Evolutionary conservation across 2,329 filamentous ascomycete genomes (phyloP).

Genomic region (Monosporascus cannonballus): DNA sequence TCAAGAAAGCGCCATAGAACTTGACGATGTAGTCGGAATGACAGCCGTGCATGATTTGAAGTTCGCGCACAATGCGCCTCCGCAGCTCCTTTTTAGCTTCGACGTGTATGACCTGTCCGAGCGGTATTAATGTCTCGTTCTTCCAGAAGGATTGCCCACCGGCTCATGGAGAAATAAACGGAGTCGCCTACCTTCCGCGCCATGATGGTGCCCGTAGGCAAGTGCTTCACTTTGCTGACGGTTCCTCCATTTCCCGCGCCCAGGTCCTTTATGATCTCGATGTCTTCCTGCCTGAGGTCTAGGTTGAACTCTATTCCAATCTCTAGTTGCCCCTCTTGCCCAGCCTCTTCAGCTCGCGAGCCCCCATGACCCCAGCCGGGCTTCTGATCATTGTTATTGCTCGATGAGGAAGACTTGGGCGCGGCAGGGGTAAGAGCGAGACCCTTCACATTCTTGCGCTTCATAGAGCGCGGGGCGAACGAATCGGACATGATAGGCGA

Average conservation of each 20-base stretch:
- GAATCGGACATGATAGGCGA: conserved; percentile 50
- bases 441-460: conserved; percentile 98
- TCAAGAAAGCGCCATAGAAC: conserved; percentile 96
- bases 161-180: not conserved
- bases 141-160: not conserved
- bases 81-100: conserved; percentile 96
- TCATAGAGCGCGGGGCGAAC: conserved; percentile 74
- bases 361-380: conserved; percentile 37
- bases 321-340: conserved; percentile 64
- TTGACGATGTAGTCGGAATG: conserved; percentile 96
- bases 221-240: conserved; percentile 95
- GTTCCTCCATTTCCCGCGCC: conserved; percentile 96
- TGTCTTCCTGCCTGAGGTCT: conserved; percentile 83
- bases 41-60: conserved; percentile 98
- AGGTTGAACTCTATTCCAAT: conserved; percentile 97
- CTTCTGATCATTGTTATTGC: conserved; percentile 56
- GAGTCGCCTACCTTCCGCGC: conserved; percentile 72
- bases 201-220: conserved; percentile 93
- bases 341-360: conserved; percentile 43
- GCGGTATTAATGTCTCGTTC: not conserved
- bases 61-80: conserved; percentile 92
- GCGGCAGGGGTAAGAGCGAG: conserved; percentile 77
- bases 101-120: conserved; percentile 80
- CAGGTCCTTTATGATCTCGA: conserved; percentile 89
- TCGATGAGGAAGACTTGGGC: conserved; percentile 64